phyloP scores from a whole-genome alignment of 768 basidiomycete species.

The Russula brevipes region DNA sequence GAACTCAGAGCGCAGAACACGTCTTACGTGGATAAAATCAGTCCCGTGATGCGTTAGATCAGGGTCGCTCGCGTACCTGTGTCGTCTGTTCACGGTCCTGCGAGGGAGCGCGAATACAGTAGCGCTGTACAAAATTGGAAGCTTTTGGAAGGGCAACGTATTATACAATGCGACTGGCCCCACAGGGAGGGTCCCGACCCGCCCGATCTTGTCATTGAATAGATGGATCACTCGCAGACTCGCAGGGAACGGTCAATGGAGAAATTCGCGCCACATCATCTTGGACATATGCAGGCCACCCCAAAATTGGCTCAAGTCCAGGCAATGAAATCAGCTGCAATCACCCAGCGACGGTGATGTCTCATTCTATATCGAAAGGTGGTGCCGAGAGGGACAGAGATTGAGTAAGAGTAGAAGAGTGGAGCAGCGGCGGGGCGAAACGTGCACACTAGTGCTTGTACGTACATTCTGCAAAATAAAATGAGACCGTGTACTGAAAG shows the following conservation, averaged over 20 bases:
- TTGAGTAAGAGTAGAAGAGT: background rate
- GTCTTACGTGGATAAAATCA: too few species aligned
- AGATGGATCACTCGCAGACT: background rate
- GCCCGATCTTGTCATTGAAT: background rate
- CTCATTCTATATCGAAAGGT: conserved; percentile 1
- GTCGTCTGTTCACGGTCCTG: too few species aligned
- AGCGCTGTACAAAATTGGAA: too few species aligned
- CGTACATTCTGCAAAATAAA: background rate
- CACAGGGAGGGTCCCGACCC: too few species aligned
- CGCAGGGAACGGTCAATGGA: background rate
- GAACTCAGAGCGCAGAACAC: background rate
- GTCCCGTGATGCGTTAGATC: too few species aligned
- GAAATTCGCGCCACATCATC: background rate
- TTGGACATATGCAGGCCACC: background rate
- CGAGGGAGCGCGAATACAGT: too few species aligned
- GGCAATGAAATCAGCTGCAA: background rate
- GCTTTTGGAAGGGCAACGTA: too few species aligned
- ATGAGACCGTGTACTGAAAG: background rate
- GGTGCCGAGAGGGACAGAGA: background rate
- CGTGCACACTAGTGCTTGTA: background rate
- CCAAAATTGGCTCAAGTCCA: background rate
- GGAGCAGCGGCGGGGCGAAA: background rate
- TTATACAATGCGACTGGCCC: too few species aligned
- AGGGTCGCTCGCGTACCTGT: background rate
- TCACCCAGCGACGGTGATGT: background rate